Evolutionary conservation across 768 basidiomycete species (phyloP).

Genomic region (Gloeophyllum trabeum): DNA sequence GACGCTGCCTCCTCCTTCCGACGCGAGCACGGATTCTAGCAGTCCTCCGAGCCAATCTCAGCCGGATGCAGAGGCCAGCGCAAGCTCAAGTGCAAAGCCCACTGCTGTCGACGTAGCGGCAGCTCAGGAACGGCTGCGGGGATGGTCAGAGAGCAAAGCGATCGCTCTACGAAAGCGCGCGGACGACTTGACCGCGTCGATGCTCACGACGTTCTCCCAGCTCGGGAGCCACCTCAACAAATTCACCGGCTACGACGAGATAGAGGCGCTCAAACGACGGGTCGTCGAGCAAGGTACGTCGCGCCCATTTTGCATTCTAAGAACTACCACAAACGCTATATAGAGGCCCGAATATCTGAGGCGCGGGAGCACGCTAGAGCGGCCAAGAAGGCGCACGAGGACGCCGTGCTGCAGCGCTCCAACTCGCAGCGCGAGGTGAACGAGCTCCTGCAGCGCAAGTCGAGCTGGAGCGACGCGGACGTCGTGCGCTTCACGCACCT

Average conservation of each 20-base stretch:
- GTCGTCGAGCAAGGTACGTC: conserved; percentile 75
- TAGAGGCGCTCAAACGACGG: conserved; percentile 66
- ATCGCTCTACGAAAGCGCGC: conserved; percentile 36
- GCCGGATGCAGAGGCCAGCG: background rate
- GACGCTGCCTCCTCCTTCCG: too few species aligned
- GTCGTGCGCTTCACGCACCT: conserved; percentile 82
- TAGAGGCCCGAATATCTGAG: conserved; percentile 65
- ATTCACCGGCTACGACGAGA: conserved; percentile 86
- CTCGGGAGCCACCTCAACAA: conserved; percentile 75
- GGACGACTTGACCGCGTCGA: conserved; percentile 44
- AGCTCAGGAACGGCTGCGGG: conserved; percentile 17
- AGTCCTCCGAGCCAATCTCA: too few species aligned
- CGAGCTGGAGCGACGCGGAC: conserved; percentile 83
- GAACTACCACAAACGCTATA: conserved; percentile 5
- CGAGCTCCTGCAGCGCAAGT: conserved; percentile 89
- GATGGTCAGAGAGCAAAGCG: conserved; percentile 31
- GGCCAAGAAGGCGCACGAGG: conserved; percentile 69
- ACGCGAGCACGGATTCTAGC: too few species aligned
- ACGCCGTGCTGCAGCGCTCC: conserved; percentile 70
- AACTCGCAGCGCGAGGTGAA: conserved; percentile 93
- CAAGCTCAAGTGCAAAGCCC: background rate
- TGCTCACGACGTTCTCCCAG: conserved; percentile 54
- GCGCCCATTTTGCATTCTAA: background rate
- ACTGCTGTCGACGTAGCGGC: background rate
- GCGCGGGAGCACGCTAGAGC: conserved; percentile 55